Conservation (phyloP, 805 yeast genomes). For the Hanseniaspora occidentalis region DNA sequence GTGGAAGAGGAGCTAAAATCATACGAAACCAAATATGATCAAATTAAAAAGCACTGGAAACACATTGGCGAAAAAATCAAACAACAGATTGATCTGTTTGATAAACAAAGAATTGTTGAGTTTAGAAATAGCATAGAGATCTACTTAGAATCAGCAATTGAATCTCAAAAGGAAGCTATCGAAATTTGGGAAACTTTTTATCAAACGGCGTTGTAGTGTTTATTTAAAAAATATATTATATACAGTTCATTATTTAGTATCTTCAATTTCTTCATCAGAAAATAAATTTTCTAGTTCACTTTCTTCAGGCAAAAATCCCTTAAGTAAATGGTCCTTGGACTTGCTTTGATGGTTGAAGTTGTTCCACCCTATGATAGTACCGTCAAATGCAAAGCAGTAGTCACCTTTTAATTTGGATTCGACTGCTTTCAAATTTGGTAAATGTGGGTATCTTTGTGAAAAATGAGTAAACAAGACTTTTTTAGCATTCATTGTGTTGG, state of each 20-base stretch:
- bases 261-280: constrained; percentile 15
- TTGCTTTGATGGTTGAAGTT: constrained; percentile 2
- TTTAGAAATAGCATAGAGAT: constrained; percentile 84
- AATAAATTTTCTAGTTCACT: constrained; percentile 12
- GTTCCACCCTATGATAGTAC: constrained; percentile 35
- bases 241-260: neutral
- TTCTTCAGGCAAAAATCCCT: constrained; percentile 22
- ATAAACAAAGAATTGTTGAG: constrained; percentile 64
- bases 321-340: constrained; percentile 17
- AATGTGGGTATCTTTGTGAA: constrained; percentile 72
- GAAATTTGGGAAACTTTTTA: constrained; percentile 86
- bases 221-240: too few species aligned
- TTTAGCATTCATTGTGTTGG: constrained; percentile 57
- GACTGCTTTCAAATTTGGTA: constrained; percentile 29
- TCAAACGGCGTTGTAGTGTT: constrained; percentile 33
- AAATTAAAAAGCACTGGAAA: constrained; percentile 49
- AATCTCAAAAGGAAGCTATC: constrained; percentile 83
- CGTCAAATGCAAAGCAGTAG: constrained; percentile 51
- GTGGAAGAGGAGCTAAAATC: constrained; percentile 48
- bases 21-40: constrained; percentile 39
- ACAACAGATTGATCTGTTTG: constrained; percentile 54
- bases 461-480: constrained; percentile 78
- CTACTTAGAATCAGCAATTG: constrained; percentile 80
- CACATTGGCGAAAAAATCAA: constrained; percentile 53
- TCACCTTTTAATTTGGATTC: constrained; percentile 19